A percentile compares a stretch with the other conserved stretches of the same genome.
phyloP scores from a whole-genome alignment of 2,329 filamentous ascomycete genomes.

The Monosporascus sp. region DNA sequence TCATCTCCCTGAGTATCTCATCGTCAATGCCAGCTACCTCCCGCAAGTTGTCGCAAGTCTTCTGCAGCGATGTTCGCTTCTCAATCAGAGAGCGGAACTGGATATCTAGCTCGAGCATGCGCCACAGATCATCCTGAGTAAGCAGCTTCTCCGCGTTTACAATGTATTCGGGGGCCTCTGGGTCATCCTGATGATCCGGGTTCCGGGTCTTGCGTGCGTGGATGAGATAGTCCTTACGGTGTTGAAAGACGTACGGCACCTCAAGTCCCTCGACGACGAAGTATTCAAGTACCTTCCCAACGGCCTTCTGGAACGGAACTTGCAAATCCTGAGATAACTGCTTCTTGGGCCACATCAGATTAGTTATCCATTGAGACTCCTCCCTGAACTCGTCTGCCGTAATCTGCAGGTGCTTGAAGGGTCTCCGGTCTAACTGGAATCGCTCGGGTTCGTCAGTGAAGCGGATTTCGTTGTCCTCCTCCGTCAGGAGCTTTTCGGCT shows the following conservation, averaged over 20 bases:
- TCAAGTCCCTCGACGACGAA: conserved; percentile 93
- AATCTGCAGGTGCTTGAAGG: conserved; percentile 78
- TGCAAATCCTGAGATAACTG: conserved; percentile 66
- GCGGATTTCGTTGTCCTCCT: conserved; percentile 89
- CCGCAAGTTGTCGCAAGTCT: conserved; percentile 70
- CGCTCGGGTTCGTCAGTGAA: conserved; percentile 87
- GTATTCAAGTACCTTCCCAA: conserved; percentile 90
- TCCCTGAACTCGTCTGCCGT: conserved; percentile 83
- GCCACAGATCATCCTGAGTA: conserved; percentile 90
- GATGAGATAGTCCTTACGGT: conserved; percentile 95
- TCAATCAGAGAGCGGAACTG: conserved; percentile 92
- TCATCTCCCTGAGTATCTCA: conserved; percentile 72
- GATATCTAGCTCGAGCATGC: conserved; percentile 88
- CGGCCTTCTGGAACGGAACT: conserved; percentile 78
- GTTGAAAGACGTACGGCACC: conserved; percentile 96
- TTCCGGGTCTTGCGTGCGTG: conserved; percentile 70
- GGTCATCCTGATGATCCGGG: conserved; percentile 57
- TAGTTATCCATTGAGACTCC: conserved; percentile 88
- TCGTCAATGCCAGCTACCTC: conserved; percentile 60
- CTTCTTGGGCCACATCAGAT: conserved; percentile 86
- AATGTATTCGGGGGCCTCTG: conserved; percentile 66
- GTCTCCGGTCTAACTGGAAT: conserved; percentile 85
- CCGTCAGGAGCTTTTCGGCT: conserved; percentile 88
- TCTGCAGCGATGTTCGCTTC: conserved; percentile 81
- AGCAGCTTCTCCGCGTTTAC: conserved; percentile 82